Evolutionary conservation across 345 rosid genomes (phyloP).

Genomic region (Nephelium lappaceum): DNA sequence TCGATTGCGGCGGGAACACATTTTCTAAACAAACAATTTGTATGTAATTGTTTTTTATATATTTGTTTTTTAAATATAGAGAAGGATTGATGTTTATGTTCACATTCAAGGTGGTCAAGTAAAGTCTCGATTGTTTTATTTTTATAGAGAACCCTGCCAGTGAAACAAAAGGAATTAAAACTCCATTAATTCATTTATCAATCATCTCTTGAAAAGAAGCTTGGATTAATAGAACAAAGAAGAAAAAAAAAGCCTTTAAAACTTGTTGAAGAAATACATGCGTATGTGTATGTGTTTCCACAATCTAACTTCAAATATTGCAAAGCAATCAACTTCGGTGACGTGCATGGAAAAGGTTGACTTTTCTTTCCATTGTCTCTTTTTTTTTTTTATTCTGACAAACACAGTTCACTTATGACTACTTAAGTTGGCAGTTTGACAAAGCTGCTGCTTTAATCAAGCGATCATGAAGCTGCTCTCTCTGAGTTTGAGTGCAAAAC

Average conservation of each 20-base stretch:
- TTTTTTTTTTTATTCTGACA: background rate
- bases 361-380: background rate
- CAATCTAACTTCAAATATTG: background rate
- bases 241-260: background rate
- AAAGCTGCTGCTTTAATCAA: conserved; percentile 1
- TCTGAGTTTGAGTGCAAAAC: conserved; percentile 11
- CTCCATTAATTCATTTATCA: background rate
- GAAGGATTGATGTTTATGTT: background rate
- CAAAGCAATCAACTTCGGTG: conserved; percentile 9
- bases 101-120: background rate
- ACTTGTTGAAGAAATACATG: background rate
- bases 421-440: conserved; percentile 15
- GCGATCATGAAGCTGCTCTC: background rate
- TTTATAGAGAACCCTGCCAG: background rate
- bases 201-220: background rate
- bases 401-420: background rate
- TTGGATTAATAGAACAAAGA: conserved; percentile 10
- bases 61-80: no score
- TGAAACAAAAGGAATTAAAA: background rate
- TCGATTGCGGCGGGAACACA: no score
- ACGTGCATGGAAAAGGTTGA: conserved; percentile 18
- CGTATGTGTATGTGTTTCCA: background rate
- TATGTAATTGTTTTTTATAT: no score
- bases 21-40: background rate
- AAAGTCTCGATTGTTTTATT: background rate